Evolutionary conservation across 768 basidiomycete species (phyloP).

Genomic region (Mycena chlorophos): DNA sequence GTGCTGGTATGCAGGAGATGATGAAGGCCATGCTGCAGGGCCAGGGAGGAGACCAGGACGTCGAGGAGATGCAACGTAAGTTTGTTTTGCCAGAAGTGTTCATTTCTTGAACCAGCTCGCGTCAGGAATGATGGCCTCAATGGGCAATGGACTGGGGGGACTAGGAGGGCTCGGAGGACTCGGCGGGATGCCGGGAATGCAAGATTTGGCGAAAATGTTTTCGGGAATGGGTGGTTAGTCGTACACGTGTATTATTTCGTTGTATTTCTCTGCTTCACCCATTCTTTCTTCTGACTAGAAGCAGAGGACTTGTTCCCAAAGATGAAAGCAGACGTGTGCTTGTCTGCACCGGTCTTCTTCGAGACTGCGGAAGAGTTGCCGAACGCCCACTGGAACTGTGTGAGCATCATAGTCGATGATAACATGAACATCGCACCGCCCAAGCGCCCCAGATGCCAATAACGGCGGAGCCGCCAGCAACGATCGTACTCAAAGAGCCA

Average conservation of each 20-base stretch:
- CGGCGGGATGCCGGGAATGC: conserved; percentile 69
- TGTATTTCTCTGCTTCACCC: conserved; percentile 49
- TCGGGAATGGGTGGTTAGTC: conserved; percentile 71
- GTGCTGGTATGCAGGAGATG: conserved; percentile 95
- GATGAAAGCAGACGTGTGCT: conserved; percentile 75
- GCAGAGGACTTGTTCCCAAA: conserved; percentile 75
- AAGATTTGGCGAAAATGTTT: conserved; percentile 87
- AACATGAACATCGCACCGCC: conserved; percentile 51
- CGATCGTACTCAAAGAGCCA: conserved; percentile 54
- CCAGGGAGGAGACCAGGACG: conserved; percentile 87
- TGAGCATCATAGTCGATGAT: background rate
- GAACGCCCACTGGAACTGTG: conserved; percentile 54
- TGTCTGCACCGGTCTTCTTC: conserved; percentile 78
- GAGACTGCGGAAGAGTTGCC: conserved; percentile 56
- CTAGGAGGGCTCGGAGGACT: conserved; percentile 59
- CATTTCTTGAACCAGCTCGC: background rate
- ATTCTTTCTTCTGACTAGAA: conserved; percentile 58
- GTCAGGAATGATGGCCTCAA: conserved; percentile 84
- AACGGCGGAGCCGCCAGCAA: conserved; percentile 48
- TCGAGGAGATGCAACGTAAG: conserved; percentile 93
- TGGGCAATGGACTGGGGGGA: conserved; percentile 65
- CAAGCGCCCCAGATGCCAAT: conserved; percentile 71
- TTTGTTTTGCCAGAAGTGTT: too few species aligned
- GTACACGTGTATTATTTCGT: too few species aligned
- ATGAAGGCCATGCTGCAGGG: conserved; percentile 99